Percentiles rank a stretch among this genome's conserved stretches.
phyloP scores from a whole-genome alignment of 129 eudicot species.

The Saussurea involucrata region DNA sequence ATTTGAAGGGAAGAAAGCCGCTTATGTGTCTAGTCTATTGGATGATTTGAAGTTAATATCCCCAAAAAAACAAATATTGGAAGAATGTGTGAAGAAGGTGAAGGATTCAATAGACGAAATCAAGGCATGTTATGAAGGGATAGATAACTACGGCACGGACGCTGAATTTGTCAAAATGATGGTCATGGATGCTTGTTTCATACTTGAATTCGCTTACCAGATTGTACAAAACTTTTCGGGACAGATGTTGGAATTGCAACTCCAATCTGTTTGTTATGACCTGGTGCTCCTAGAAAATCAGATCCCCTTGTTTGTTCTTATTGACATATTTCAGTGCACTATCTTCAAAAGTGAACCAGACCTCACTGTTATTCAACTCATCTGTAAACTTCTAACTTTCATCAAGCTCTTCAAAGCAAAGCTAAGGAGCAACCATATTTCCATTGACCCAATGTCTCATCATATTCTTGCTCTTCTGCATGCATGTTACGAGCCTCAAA shows the following conservation, averaged over 20 bases:
- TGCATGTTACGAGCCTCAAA: slow-evolving; percentile 1
- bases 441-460: background rate
- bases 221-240: too few species aligned
- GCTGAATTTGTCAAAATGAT: background rate
- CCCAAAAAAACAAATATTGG: background rate
- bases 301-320: slow-evolving; percentile 22
- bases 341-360: background rate
- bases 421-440: too few species aligned
- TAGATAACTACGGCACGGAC: background rate
- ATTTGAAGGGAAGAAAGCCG: background rate
- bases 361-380: background rate
- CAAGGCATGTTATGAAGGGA: background rate
- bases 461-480: slow-evolving; percentile 18
- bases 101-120: background rate
- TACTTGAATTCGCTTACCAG: slow-evolving; percentile 4
- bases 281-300: slow-evolving; percentile 28
- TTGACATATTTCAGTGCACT: slow-evolving; percentile 13
- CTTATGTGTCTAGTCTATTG: background rate
- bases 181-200: slow-evolving; percentile 22
- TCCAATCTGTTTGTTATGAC: background rate
- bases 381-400: background rate
- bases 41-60: too few species aligned
- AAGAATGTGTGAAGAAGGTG: background rate
- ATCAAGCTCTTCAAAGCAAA: background rate
- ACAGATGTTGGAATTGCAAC: background rate